These are phyloP conservation scores for Tolypocladium tropicale DNA, from an alignment of 2,329 filamentous ascomycete genomes.

Conservation along the genomic window DNA sequence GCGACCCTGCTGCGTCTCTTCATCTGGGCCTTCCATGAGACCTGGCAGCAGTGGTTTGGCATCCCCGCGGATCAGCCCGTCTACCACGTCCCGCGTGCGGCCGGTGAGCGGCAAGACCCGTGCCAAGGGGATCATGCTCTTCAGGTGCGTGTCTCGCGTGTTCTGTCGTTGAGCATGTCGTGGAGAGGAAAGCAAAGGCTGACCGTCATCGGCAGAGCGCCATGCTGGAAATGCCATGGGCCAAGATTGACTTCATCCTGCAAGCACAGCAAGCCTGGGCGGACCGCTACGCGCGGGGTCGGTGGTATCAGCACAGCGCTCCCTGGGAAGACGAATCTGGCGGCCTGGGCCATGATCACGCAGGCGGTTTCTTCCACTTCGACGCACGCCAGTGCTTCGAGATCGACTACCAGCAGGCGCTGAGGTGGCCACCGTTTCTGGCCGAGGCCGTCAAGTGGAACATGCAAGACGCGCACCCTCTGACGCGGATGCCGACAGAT, in stretches of 20 bases:
- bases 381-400: slow-evolving; percentile 25
- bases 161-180: neutral
- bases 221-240: slow-evolving; percentile 33
- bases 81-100: slow-evolving; percentile 6
- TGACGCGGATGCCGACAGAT: slow-evolving; percentile 25
- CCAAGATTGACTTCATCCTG: slow-evolving; percentile 32
- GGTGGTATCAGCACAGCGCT: slow-evolving; percentile 23
- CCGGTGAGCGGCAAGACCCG: slow-evolving; percentile 1
- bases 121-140: slow-evolving; percentile 28
- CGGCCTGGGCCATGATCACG: slow-evolving; percentile 8
- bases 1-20: slow-evolving; percentile 26
- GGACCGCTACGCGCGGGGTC: slow-evolving; percentile 22
- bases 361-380: slow-evolving; percentile 17
- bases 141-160: slow-evolving; percentile 26
- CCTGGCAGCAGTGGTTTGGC: slow-evolving; percentile 28
- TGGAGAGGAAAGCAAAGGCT: no score
- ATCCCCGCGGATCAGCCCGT: slow-evolving; percentile 9
- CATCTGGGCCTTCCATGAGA: slow-evolving; percentile 24
- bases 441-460: slow-evolving; percentile 10
- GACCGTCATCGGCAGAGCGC: slow-evolving; percentile 21
- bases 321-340: slow-evolving; percentile 7
- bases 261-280: slow-evolving; percentile 38
- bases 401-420: slow-evolving; percentile 20
- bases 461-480: slow-evolving; percentile 26
- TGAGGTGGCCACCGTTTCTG: slow-evolving; percentile 12